Conservation (phyloP, 116 monocot genomes). For the Cymodocea nodosa region DNA sequence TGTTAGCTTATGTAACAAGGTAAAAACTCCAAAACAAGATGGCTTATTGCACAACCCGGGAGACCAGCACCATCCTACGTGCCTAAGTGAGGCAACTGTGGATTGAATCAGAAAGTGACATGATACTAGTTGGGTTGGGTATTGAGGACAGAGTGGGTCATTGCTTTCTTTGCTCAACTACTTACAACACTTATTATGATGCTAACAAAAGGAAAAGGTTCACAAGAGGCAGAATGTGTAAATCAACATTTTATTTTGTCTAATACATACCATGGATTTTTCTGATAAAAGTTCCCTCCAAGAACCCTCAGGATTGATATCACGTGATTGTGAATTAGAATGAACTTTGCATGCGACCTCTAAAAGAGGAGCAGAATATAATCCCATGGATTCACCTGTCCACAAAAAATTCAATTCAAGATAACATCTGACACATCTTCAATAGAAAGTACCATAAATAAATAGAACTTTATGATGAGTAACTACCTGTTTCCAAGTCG, state of each 20-base stretch:
- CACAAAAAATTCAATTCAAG: neutral
- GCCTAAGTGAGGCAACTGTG: too few species aligned
- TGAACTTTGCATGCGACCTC: constrained; percentile 28
- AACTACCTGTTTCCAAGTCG: constrained; percentile 73
- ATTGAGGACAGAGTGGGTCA: too few species aligned
- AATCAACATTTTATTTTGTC: neutral
- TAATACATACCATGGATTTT: constrained; percentile 28
- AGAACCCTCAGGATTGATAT: constrained; percentile 21
- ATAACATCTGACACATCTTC: neutral
- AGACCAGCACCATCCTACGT: too few species aligned
- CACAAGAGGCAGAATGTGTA: neutral
- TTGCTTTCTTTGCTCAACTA: too few species aligned
- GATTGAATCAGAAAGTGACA: too few species aligned
- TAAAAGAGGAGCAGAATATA: constrained; percentile 52
- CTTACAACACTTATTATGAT: too few species aligned
- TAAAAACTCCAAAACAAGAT: too few species aligned
- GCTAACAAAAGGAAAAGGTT: too few species aligned
- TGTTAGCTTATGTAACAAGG: too few species aligned
- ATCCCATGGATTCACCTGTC: constrained; percentile 72
- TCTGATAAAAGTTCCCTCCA: constrained; percentile 46
- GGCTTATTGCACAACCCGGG: too few species aligned
- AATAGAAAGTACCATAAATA: neutral
- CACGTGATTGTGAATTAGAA: constrained; percentile 18
- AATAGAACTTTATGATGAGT: neutral
- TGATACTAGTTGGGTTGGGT: too few species aligned